Percentiles rank a stretch among this genome's conserved stretches.
Evolutionary conservation across 1,284 basidiomycete species (phyloP).

Genomic region (Macrocystidia cucumis): DNA sequence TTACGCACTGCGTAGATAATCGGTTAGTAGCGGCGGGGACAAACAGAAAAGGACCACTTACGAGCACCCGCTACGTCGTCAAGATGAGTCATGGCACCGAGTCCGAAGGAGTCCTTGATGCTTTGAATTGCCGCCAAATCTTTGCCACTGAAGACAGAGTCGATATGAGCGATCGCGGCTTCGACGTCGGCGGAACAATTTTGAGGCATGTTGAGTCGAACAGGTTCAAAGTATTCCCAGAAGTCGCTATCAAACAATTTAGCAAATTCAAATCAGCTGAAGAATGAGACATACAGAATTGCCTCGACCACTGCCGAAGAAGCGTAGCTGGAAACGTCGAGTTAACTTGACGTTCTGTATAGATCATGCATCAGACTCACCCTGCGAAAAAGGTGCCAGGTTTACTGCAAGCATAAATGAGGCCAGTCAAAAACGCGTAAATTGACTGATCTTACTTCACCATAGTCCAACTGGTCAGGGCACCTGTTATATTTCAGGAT

Average conservation of each 20-base stretch:
- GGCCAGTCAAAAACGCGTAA: constrained; percentile 5
- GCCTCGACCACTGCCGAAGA: constrained; percentile 69
- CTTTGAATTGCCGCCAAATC: constrained; percentile 36
- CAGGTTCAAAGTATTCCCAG: constrained; percentile 68
- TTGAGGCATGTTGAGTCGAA: constrained; percentile 58
- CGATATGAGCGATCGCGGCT: constrained; percentile 56
- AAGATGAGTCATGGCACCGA: constrained; percentile 46
- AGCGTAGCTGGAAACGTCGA: constrained; percentile 24
- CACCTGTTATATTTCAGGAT: constrained; percentile 28
- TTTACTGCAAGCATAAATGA: constrained; percentile 33
- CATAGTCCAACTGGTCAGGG: constrained; percentile 66
- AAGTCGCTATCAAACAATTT: constrained; percentile 38
- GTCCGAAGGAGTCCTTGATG: constrained; percentile 51
- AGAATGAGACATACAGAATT: constrained; percentile 35
- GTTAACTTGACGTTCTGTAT: neutral
- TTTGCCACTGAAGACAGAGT: constrained; percentile 41
- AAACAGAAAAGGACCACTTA: constrained; percentile 18
- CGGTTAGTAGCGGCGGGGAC: neutral
- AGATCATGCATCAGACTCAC: constrained; percentile 17
- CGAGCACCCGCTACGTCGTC: constrained; percentile 62
- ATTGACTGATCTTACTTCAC: constrained; percentile 42
- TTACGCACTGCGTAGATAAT: constrained; percentile 31
- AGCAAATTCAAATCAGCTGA: neutral
- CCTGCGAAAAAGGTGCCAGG: constrained; percentile 60
- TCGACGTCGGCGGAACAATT: constrained; percentile 70